phyloP scores from a whole-genome alignment of 441 rosid species.

The Populus hybrid region DNA sequence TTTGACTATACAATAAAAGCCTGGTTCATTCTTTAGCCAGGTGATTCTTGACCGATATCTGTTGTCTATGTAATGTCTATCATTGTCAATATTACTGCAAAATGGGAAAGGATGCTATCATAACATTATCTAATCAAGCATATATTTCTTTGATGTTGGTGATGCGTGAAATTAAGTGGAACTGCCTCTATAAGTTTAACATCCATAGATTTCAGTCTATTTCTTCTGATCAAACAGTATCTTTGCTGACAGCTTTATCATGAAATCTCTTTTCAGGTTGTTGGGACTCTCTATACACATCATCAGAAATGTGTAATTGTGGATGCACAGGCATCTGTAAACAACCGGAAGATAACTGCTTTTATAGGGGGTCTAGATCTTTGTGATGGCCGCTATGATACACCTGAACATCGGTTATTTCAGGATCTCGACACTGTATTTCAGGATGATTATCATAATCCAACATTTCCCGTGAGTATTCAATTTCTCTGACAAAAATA shows the following conservation, averaged over 20 bases:
- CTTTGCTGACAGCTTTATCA: constrained; percentile 11
- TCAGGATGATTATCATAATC: constrained; percentile 63
- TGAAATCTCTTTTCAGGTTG: constrained; percentile 50
- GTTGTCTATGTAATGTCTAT: background rate
- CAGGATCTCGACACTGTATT: constrained; percentile 63
- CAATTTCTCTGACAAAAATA: background rate
- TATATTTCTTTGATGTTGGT: background rate
- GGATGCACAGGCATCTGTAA: constrained; percentile 76
- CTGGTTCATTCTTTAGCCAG: background rate
- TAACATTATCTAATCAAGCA: background rate
- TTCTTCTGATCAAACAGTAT: background rate
- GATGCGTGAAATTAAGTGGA: background rate
- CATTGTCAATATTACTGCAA: background rate
- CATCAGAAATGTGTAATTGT: constrained; percentile 91
- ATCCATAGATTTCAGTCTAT: background rate
- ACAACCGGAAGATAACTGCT: constrained; percentile 64
- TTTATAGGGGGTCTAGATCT: constrained; percentile 86
- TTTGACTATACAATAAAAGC: background rate
- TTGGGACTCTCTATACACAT: constrained; percentile 83
- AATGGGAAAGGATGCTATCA: background rate
- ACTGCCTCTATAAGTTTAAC: background rate
- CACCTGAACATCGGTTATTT: constrained; percentile 70
- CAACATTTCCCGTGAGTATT: constrained; percentile 70
- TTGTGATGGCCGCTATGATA: constrained; percentile 92
- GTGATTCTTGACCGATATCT: background rate